phyloP scores from a whole-genome alignment of 257 asterid genomes.

The Solanum bukasovii region DNA sequence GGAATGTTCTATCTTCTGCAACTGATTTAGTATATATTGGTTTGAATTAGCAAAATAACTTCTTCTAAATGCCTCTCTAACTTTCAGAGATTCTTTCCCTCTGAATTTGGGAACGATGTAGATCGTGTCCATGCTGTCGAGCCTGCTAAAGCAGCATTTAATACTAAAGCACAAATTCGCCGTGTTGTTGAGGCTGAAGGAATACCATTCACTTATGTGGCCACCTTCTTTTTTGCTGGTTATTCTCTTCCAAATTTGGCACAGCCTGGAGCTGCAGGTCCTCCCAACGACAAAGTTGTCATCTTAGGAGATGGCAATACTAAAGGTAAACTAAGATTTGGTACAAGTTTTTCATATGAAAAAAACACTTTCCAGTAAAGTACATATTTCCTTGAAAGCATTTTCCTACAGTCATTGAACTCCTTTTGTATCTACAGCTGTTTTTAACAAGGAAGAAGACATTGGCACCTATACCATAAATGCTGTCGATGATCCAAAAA shows the following conservation, averaged over 20 bases:
- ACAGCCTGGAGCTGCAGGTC: slow-evolving; percentile 36
- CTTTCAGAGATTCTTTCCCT: slow-evolving; percentile 58
- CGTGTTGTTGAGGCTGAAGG: slow-evolving; percentile 41
- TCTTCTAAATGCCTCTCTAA: background rate
- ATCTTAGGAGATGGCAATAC: slow-evolving; percentile 66
- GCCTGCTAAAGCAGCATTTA: slow-evolving; percentile 38
- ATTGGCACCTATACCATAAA: slow-evolving; percentile 51
- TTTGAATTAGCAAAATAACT: background rate
- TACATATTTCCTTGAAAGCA: too few species aligned
- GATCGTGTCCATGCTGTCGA: slow-evolving; percentile 49
- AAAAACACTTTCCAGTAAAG: too few species aligned
- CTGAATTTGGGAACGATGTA: slow-evolving; percentile 65
- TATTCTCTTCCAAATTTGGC: slow-evolving; percentile 32
- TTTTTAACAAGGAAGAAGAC: slow-evolving; percentile 46
- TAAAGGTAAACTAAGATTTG: slow-evolving; percentile 28
- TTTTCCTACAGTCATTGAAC: background rate
- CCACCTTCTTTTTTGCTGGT: slow-evolving; percentile 45
- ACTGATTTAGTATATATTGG: background rate
- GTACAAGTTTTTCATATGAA: background rate
- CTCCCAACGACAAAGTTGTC: slow-evolving; percentile 18
- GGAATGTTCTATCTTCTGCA: background rate
- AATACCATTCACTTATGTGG: slow-evolving; percentile 47
- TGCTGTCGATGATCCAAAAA: slow-evolving; percentile 61
- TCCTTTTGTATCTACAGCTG: slow-evolving; percentile 19
- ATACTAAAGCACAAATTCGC: slow-evolving; percentile 25